A percentile compares a stretch with the other conserved stretches of the same genome.
phyloP scores from a whole-genome alignment of 768 basidiomycete genomes.

The Lentinula boryana region DNA sequence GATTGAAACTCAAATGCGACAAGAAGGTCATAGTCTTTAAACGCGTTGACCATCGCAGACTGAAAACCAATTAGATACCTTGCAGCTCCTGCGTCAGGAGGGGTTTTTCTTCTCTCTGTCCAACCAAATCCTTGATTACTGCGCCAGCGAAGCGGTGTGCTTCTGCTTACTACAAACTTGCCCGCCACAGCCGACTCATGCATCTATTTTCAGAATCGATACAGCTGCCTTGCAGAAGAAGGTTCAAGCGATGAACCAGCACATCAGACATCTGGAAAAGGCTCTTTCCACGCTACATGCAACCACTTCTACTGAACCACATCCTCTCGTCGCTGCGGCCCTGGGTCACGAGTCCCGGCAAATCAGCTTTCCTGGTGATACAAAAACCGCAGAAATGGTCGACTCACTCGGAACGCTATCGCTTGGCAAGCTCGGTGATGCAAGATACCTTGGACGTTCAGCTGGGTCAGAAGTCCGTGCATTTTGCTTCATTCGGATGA shows the following conservation, averaged over 20 bases:
- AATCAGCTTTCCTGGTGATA: neutral
- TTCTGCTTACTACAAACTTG: constrained; percentile 30
- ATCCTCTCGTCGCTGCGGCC: constrained; percentile 39
- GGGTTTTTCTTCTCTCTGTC: constrained; percentile 59
- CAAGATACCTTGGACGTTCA: constrained; percentile 9
- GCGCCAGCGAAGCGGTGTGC: neutral
- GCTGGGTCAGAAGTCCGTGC: constrained; percentile 8
- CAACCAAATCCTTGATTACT: neutral
- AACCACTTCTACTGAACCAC: constrained; percentile 47
- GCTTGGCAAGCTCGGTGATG: neutral
- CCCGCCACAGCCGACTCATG: constrained; percentile 18
- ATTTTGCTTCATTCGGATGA: neutral
- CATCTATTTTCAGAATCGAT: constrained; percentile 20
- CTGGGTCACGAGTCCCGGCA: no score
- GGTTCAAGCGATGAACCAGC: constrained; percentile 59
- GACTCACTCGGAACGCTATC: constrained; percentile 4
- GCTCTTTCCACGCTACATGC: constrained; percentile 57
- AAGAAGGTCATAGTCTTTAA: constrained; percentile 23
- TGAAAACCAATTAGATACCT: constrained; percentile 22
- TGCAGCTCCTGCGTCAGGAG: constrained; percentile 46
- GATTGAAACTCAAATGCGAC: constrained; percentile 40
- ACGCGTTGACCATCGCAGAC: neutral
- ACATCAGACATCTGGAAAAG: constrained; percentile 67
- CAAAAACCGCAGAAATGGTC: neutral
- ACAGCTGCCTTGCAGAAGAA: constrained; percentile 61